Evolutionary conservation across 495 filamentous ascomycete species (phyloP).

Genomic region (Penicillium roqueforti): DNA sequence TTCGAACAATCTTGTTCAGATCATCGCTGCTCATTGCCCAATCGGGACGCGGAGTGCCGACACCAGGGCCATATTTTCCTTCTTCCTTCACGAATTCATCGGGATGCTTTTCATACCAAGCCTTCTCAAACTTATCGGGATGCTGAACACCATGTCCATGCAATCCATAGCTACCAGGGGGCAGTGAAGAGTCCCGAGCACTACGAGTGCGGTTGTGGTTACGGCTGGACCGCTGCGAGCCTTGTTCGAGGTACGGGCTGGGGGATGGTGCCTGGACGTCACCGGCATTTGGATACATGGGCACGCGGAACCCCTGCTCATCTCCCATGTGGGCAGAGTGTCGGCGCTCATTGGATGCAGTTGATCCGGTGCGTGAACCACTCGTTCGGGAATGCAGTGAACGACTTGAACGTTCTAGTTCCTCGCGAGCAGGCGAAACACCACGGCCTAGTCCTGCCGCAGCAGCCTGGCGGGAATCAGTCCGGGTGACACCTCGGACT

Average conservation of each 20-base stretch:
- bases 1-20: slow-evolving; percentile 81
- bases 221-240: slow-evolving; percentile 53
- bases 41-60: slow-evolving; percentile 65
- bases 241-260: slow-evolving; percentile 53
- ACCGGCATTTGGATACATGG: slow-evolving; percentile 90
- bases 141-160: slow-evolving; percentile 73
- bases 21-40: slow-evolving; percentile 89
- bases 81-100: slow-evolving; percentile 73
- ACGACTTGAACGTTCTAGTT: slow-evolving; percentile 56
- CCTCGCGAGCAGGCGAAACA: slow-evolving; percentile 49
- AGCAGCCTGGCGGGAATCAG: slow-evolving; percentile 79
- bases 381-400: slow-evolving; percentile 42
- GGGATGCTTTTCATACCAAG: slow-evolving; percentile 87
- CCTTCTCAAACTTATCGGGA: slow-evolving; percentile 73
- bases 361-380: slow-evolving; percentile 51
- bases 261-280: slow-evolving; percentile 96
- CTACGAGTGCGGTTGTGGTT: slow-evolving; percentile 66
- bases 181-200: slow-evolving; percentile 54
- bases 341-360: slow-evolving; percentile 45
- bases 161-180: slow-evolving; percentile 78
- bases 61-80: slow-evolving; percentile 59
- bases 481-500: slow-evolving; percentile 78
- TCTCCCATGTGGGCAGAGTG: slow-evolving; percentile 54
- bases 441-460: slow-evolving; percentile 74
- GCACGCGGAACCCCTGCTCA: slow-evolving; percentile 87